phyloP scores from a whole-genome alignment of 306 rosid species.

The Betula pendula region DNA sequence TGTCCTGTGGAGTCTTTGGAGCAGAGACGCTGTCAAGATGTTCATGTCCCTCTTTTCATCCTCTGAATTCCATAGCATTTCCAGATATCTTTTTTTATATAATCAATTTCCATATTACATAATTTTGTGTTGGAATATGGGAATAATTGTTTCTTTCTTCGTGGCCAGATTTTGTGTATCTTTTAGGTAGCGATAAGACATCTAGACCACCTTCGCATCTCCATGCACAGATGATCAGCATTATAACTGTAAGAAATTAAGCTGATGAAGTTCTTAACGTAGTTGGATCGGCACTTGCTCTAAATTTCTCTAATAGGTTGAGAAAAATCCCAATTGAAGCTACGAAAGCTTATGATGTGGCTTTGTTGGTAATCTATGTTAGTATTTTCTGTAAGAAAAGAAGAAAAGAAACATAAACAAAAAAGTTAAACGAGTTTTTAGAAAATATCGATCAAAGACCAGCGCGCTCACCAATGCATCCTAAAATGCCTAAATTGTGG shows the following conservation, averaged over 20 bases:
- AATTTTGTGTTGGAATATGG: slow-evolving; percentile 4
- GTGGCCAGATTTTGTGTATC: slow-evolving; percentile 23
- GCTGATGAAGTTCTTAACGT: not conserved
- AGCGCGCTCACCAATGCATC: no score
- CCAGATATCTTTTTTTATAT: slow-evolving; percentile 2
- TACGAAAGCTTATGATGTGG: no score
- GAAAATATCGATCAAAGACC: no score
- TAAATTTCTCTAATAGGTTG: no score
- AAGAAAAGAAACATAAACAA: no score
- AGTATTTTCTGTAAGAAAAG: no score
- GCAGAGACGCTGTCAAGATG: slow-evolving; percentile 12
- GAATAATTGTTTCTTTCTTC: not conserved
- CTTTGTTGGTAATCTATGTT: no score
- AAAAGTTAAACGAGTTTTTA: no score
- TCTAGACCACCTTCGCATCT: not conserved
- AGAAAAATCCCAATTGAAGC: no score
- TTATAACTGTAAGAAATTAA: not conserved
- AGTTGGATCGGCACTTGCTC: no score
- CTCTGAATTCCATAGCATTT: slow-evolving; percentile 23
- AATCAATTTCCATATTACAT: not conserved
- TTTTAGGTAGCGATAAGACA: slow-evolving; percentile 2
- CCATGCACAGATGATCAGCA: not conserved
- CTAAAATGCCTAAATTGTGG: no score
- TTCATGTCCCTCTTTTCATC: slow-evolving; percentile 6
- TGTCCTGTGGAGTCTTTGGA: slow-evolving; percentile 8